Percentiles rank a stretch among this genome's conserved stretches.
Evolutionary conservation across 148 eudicot genomes (phyloP).

Genomic region (Hydrangea macrophylla): DNA sequence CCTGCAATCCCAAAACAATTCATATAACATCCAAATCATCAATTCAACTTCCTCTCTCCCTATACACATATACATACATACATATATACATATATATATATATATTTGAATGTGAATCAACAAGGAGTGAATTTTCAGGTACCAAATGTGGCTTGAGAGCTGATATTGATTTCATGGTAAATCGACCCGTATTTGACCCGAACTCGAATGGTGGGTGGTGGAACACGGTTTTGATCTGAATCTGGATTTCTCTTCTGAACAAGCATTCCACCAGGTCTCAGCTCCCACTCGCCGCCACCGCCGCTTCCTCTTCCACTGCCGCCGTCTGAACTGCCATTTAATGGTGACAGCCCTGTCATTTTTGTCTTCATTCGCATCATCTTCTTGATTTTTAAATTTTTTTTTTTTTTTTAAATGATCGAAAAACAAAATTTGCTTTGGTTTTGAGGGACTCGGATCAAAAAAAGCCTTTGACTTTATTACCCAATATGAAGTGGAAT

Average conservation of each 20-base stretch:
- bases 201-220: conserved; percentile 61
- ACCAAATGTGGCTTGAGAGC: conserved; percentile 83
- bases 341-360: conserved; percentile 35
- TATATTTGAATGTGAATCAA: too few species aligned
- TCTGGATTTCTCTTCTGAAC: conserved; percentile 70
- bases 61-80: too few species aligned
- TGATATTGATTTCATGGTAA: conserved; percentile 69
- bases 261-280: conserved; percentile 87
- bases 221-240: conserved; percentile 43
- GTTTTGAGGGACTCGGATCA: conserved; percentile 9
- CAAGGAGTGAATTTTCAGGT: background rate
- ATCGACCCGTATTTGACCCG: conserved; percentile 70
- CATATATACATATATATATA: too few species aligned
- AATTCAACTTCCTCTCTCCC: background rate
- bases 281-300: conserved; percentile 64
- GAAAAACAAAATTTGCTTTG: background rate
- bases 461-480: conserved; percentile 9
- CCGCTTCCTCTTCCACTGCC: conserved; percentile 16
- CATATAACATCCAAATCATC: background rate
- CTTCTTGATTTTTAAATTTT: conserved; percentile 5
- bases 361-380: conserved; percentile 87
- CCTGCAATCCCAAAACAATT: conserved; percentile 37
- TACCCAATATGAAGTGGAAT: background rate
- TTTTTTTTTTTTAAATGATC: too few species aligned
- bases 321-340: conserved; percentile 20